Percentiles rank a stretch among this genome's conserved stretches.
Evolutionary conservation across 352 stramenopile species (phyloP).

Genomic region (Phytophthora citricola): DNA sequence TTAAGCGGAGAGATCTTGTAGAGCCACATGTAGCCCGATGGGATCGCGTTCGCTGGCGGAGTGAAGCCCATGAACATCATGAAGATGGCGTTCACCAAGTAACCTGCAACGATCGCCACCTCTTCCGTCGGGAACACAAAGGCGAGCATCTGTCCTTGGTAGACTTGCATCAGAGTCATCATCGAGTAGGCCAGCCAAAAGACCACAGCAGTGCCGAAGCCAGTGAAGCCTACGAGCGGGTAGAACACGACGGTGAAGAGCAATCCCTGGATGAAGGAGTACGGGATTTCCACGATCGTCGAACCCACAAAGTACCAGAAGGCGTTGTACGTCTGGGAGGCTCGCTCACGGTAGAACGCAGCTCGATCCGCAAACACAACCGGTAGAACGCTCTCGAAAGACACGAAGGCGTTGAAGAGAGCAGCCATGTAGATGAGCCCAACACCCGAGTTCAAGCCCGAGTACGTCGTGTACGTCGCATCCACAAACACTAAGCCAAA

Average conservation of each 20-base stretch:
- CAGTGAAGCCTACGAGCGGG: conserved; percentile 28
- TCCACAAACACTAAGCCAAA: conserved; percentile 60
- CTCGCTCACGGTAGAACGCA: conserved; percentile 81
- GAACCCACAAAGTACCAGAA: conserved; percentile 63
- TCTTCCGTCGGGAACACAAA: conserved; percentile 53
- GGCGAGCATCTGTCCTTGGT: conserved; percentile 80
- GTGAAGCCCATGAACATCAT: conserved; percentile 67
- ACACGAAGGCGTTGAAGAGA: conserved; percentile 82
- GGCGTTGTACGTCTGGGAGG: conserved; percentile 79
- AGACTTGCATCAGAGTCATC: conserved; percentile 61
- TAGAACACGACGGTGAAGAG: conserved; percentile 50
- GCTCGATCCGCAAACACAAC: conserved; percentile 75
- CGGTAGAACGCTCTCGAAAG: conserved; percentile 77
- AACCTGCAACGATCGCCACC: conserved; percentile 44
- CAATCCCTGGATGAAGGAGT: conserved; percentile 35
- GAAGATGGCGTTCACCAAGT: conserved; percentile 56
- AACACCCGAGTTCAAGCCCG: conserved; percentile 53
- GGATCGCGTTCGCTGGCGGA: conserved; percentile 33
- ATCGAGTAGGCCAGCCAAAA: conserved; percentile 40
- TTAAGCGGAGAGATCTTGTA: conserved; percentile 33
- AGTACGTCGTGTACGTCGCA: conserved; percentile 27
- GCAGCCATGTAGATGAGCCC: conserved; percentile 84
- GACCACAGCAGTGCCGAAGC: conserved; percentile 28
- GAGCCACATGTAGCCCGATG: conserved; percentile 22
- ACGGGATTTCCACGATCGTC: conserved; percentile 63